Percentiles rank a stretch among this genome's conserved stretches.
Conservation (phyloP, 1,139 yeast species). For the Saccharomyces hybrid region DNA sequence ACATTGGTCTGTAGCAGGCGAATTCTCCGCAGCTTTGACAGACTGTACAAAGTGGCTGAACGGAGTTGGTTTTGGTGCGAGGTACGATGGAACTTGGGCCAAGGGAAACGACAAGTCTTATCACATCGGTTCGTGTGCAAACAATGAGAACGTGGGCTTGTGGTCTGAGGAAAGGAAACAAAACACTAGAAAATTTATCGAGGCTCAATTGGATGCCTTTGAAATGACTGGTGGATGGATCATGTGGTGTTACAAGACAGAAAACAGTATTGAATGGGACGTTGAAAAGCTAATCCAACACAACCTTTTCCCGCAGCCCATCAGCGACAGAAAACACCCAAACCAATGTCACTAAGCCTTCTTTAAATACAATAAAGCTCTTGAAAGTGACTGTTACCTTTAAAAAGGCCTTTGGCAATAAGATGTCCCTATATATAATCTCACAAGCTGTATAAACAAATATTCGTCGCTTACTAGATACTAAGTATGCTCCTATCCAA, state of each 20-base stretch:
- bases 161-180: conserved; percentile 57
- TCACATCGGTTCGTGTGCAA: conserved; percentile 58
- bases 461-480: too few relatives aligned
- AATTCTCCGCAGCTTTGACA: conserved; percentile 90
- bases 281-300: conserved; percentile 47
- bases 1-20: conserved; percentile 80
- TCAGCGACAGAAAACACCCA: conserved; percentile 55
- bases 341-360: conserved; percentile 46
- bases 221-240: conserved; percentile 78
- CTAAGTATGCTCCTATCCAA: too few relatives aligned
- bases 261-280: conserved; percentile 83
- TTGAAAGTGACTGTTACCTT: not conserved
- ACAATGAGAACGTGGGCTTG: conserved; percentile 43
- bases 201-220: conserved; percentile 85
- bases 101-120: conserved; percentile 36
- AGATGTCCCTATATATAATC: too few relatives aligned
- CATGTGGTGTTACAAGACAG: conserved; percentile 93
- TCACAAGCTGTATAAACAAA: too few relatives aligned
- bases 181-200: conserved; percentile 63
- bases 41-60: conserved; percentile 91
- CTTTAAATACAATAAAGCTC: not conserved
- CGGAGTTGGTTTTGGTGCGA: conserved; percentile 83
- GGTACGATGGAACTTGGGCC: conserved; percentile 63
- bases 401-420: too few relatives aligned
- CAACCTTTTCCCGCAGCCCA: conserved; percentile 76